Percentiles rank a stretch among this genome's conserved stretches.
Evolutionary conservation across 805 yeast species (phyloP).

Genomic region (Jamesozyma jinghongensis): DNA sequence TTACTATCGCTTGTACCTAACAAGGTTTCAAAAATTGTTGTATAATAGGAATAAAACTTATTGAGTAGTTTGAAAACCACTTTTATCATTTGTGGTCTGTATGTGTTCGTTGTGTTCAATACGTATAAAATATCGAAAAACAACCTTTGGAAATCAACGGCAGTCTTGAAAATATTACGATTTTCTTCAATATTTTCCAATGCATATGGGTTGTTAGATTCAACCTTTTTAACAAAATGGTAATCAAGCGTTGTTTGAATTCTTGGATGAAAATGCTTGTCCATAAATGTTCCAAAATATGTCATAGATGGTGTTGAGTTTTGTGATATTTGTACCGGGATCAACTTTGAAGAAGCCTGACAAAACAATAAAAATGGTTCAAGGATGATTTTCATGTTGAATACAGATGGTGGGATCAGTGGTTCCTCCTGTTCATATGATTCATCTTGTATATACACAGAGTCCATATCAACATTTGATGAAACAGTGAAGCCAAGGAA

Average conservation of each 20-base stretch:
- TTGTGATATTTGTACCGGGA: slow-evolving; percentile 24
- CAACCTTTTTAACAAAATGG: slow-evolving; percentile 42
- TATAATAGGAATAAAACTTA: slow-evolving; percentile 32
- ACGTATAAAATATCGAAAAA: slow-evolving; percentile 22
- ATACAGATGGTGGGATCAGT: slow-evolving; percentile 58
- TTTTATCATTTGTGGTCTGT: slow-evolving; percentile 45
- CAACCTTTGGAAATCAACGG: slow-evolving; percentile 22
- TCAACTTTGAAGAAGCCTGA: slow-evolving; percentile 43
- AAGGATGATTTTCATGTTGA: slow-evolving; percentile 70
- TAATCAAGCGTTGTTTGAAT: slow-evolving; percentile 46
- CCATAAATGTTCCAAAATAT: slow-evolving; percentile 61
- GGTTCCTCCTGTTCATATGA: slow-evolving; percentile 50
- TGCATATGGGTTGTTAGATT: slow-evolving; percentile 32
- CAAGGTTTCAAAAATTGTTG: slow-evolving; percentile 25
- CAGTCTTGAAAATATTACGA: slow-evolving; percentile 25
- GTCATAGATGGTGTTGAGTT: slow-evolving; percentile 27
- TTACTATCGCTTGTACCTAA: slow-evolving; percentile 16
- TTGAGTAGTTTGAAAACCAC: slow-evolving; percentile 31
- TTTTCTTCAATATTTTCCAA: slow-evolving; percentile 29
- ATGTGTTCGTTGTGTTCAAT: slow-evolving; percentile 33
- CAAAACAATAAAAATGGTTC: slow-evolving; percentile 65
- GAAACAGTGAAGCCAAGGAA: slow-evolving; percentile 58
- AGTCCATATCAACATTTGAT: slow-evolving; percentile 28
- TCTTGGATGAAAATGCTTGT: slow-evolving; percentile 51
- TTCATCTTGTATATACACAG: slow-evolving; percentile 53